Evolutionary conservation across 495 filamentous ascomycete species (phyloP).

Genomic region (Jackrogersella minutella): DNA sequence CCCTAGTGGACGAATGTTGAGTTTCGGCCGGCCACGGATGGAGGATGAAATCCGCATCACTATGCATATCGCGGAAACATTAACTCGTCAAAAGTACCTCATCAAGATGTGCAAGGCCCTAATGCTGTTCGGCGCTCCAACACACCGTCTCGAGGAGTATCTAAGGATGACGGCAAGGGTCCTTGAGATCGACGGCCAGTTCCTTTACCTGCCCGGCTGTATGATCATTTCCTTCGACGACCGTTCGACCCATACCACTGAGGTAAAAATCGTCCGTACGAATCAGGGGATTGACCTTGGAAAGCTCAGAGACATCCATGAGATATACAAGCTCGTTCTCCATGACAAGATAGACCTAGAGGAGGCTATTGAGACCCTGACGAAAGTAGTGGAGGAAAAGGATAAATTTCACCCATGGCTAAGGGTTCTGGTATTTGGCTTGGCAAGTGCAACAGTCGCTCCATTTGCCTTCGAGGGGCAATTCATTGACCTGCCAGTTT

Average conservation of each 20-base stretch:
- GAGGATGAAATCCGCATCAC: slow-evolving; percentile 83
- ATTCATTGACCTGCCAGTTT: slow-evolving; percentile 85
- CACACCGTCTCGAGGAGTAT: slow-evolving; percentile 79
- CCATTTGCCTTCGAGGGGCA: slow-evolving; percentile 92
- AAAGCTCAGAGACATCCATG: slow-evolving; percentile 82
- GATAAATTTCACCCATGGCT: slow-evolving; percentile 74
- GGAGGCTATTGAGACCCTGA: slow-evolving; percentile 76
- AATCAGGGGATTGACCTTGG: slow-evolving; percentile 84
- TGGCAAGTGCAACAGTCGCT: slow-evolving; percentile 79
- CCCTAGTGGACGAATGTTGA: slow-evolving; percentile 51
- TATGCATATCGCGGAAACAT: slow-evolving; percentile 84
- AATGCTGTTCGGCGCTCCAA: slow-evolving; percentile 85
- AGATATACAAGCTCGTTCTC: slow-evolving; percentile 92
- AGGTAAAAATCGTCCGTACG: slow-evolving; percentile 85
- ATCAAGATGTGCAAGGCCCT: slow-evolving; percentile 84
- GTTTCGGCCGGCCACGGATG: slow-evolving; percentile 47
- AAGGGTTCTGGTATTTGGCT: slow-evolving; percentile 82
- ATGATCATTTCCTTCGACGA: slow-evolving; percentile 98
- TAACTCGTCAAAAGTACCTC: slow-evolving; percentile 84
- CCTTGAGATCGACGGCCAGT: slow-evolving; percentile 89
- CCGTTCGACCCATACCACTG: slow-evolving; percentile 85
- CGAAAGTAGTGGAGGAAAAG: slow-evolving; percentile 68
- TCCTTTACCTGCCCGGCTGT: slow-evolving; percentile 89
- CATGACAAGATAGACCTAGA: slow-evolving; percentile 88
- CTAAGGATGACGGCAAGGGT: slow-evolving; percentile 91